Evolutionary conservation across 1,284 basidiomycete genomes (phyloP), one percentile per base, ranked within the genome.

Genomic region (Rhizoctonia solani): DNA sequence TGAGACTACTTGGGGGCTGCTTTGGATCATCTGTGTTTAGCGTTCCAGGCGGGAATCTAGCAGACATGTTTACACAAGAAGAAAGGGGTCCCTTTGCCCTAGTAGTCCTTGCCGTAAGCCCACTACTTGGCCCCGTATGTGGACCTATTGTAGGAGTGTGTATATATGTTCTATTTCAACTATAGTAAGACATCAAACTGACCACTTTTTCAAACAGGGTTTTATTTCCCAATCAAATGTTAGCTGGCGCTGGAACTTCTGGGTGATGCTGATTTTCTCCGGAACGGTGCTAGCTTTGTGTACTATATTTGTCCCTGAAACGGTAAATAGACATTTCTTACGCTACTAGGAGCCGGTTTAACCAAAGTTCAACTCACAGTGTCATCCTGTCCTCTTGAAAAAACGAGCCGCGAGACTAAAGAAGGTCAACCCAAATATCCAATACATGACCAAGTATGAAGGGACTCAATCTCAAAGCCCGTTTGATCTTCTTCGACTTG

Each of bases 401-500:
- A 32, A 32, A 4, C 63, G 63, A 25, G 63, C 41, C 8, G 39
- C 34, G 13, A 44, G 47, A 37, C 52, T 66, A 3, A 32, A 66
- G 19, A n/a, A 14, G 16, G 63, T 52, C n/a, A 37, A 32, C 8
- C 3, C 27, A 21, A 19, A 21, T 1, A 42, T 37, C 9, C 16
- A 23, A 5, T 66, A 66, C 39, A 6, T 46, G 4, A 44, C 63
- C 21, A 66, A 54, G 42, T 47, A 34, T 21, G 63, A 66, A 4
- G 42, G 23, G 3, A 21, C 19, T 14, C 19, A 54, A 21, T 25
- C 14, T 27, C 27, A 54, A 27, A 54, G 41, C 19, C 25, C 82
- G 41, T 47, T 70, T 1, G 76, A 78, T 66, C 74, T 80, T 23
- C 75, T 85, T 68, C 73, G 75, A 41, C 74, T 76, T 11, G 85